Base-by-base conservation (phyloP, 345 rosid genomes). In the Bretschneidera sinensis region DNA sequence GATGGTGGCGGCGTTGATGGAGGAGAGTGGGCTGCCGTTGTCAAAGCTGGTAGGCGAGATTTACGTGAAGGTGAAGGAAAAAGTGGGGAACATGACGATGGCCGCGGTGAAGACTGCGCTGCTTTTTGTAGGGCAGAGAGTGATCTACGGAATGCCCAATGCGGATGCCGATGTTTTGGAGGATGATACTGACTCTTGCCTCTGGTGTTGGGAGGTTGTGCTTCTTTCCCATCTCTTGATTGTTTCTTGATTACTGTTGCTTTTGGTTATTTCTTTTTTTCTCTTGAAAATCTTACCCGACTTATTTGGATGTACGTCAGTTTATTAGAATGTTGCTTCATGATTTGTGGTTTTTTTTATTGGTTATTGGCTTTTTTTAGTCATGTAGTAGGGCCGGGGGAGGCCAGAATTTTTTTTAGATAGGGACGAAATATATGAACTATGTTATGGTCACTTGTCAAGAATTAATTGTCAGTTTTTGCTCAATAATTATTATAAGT, bases 121-220 rank as follows among this genome's bases (percentile, higher is more conserved):
- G 33, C 70, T 94, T 55, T 73, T 74, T 17, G 78, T 86, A 0
- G 99, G 97, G 20, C 96, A 88, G 71, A 86, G 99, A 70, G 48
- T 88, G 17, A 66, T 62, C 70, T 94, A 94, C 39, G 96, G 99
- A 14, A 71, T 90, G 52, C 75, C 78, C 22, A 81, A 79, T 66
- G 68, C 59, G 17, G 85, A 94, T 61, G 96, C 89, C 51, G 99
- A 94, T 71, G 76, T 94, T 60, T 78, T 94, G 70, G 96, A 94
- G 71, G 99, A 94, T 63, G 76, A 83, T 43, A 33, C 77, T 17
- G 67, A 64, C 1, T 62, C 80, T 60, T 82, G 80, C 69, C 92
- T 91, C 6, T 91, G 96, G 97, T 94, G 97, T 60, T 94, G 99
- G 97, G 99, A 94, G 97, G 99, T 92, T 28, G 39, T 21, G 14